Percentiles rank a stretch among this genome's conserved stretches.
Conservation (phyloP, 2,329 filamentous ascomycete genomes). For the Colletotrichum spinosum region DNA sequence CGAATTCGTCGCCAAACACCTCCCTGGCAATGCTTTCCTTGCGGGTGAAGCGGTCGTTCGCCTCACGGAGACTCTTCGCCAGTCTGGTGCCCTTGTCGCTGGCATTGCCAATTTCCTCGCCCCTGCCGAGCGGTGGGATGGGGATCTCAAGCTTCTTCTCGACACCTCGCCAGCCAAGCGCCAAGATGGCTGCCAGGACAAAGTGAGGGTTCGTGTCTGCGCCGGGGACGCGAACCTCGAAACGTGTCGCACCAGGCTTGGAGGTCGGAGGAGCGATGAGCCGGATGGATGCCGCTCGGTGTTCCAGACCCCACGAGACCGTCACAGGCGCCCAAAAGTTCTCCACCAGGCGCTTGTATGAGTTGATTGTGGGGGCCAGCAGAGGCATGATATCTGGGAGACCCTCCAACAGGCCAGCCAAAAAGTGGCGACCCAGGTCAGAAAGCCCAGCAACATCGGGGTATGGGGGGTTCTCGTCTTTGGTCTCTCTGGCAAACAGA, state of each 20-base stretch:
- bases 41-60: conserved; percentile 80
- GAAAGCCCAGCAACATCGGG: conserved; percentile 84
- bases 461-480: conserved; percentile 78
- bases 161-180: conserved; percentile 89
- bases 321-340: conserved; percentile 99
- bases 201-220: conserved; percentile 92
- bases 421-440: conserved; percentile 90
- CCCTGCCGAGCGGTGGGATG: conserved; percentile 85
- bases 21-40: conserved; percentile 90
- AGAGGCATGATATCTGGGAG: conserved; percentile 96
- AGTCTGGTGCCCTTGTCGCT: conserved; percentile 80
- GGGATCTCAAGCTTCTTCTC: conserved; percentile 91
- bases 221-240: conserved; percentile 94
- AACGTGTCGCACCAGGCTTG: conserved; percentile 86
- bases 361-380: conserved; percentile 94
- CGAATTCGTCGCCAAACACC: conserved; percentile 93
- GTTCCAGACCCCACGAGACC: conserved; percentile 96
- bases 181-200: conserved; percentile 88
- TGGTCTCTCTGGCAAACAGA: conserved; percentile 75
- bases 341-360: conserved; percentile 97
- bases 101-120: conserved; percentile 81
- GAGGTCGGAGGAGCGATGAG: conserved; percentile 90
- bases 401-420: conserved; percentile 89
- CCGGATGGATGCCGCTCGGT: conserved; percentile 90
- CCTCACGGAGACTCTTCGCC: conserved; percentile 87